Base-by-base conservation (phyloP, 2,329 filamentous ascomycete genomes). In the Juglanconis sp. region DNA sequence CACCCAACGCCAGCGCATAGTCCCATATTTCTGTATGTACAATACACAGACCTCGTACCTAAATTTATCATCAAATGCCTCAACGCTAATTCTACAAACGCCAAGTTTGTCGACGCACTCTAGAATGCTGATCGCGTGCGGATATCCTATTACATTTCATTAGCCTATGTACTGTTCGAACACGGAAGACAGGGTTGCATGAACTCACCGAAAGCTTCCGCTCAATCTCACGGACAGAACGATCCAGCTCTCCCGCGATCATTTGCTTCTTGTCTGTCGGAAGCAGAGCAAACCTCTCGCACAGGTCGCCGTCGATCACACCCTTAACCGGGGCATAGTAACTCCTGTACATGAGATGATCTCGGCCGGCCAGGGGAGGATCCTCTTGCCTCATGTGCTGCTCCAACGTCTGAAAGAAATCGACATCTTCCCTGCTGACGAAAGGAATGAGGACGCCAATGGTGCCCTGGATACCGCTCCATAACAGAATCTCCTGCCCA, bases 261-360 rank as follows among this genome's bases (percentile, higher is more conserved):
- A 93, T 92, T 75, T 92, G 87, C 81, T 97, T 96, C 80, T 91
- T 93, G 69, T 97, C 94, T 67, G 88, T 89, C 32, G 89, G 83
- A 63, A 99, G 80, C 62, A 95, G 77, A 61, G 92, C 86, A 75
- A 92, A 99, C 67, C 92, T 85, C 80, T 99, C 95, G 69, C 95
- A 96, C 46, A 99, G 79, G 76, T 99, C 95, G 34, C 95, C 95
- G 74, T 99, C 95, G 68, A 99, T 96, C 34, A 96, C 87, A 8
- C 93, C 93, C 81, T 99, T 99, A 47, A 96, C 92, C 0, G 95
- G 96, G 6, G 91, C 92, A 73, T 98, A 99, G 76, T 98, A 99
- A 65, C 92, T 88, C 64, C 96, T 85, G 74, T 96, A 99, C 70
- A 96, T 96, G 50, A 99, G 80, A 74, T 99, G 95, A 73, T 99